Conservation (phyloP, 2,329 filamentous ascomycete species). For the Fusarium sp. region DNA sequence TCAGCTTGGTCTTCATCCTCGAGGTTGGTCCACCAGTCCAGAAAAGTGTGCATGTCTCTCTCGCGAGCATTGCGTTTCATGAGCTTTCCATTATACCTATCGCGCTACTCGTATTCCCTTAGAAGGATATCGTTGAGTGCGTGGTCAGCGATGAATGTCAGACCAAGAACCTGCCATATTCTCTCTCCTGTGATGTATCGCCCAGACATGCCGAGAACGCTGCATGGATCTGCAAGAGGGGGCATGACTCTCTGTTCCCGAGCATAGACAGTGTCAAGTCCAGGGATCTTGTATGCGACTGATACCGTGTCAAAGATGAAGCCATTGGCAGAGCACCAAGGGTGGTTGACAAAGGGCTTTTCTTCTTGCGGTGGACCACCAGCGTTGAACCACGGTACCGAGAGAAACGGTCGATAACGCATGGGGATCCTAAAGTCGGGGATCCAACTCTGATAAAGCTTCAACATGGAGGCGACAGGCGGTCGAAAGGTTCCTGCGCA, state of each 20-base stretch:
- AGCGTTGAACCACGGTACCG: background rate
- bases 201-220: background rate
- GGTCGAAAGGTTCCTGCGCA: background rate
- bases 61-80: background rate
- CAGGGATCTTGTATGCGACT: background rate
- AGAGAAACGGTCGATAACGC: background rate
- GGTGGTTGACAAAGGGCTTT: background rate
- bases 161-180: background rate
- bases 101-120: background rate
- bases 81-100: background rate
- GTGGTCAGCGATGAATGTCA: background rate
- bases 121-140: background rate
- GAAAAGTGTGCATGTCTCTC: background rate
- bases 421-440: background rate
- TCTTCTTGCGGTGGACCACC: background rate
- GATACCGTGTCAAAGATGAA: background rate
- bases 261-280: background rate
- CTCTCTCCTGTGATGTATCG: background rate
- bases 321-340: background rate
- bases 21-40: background rate
- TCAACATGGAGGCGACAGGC: background rate
- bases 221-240: background rate
- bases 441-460: background rate
- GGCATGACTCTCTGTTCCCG: background rate
- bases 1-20: background rate